Base-by-base conservation (phyloP, 2,329 filamentous ascomycete genomes). In the Calonectria crousiana region DNA sequence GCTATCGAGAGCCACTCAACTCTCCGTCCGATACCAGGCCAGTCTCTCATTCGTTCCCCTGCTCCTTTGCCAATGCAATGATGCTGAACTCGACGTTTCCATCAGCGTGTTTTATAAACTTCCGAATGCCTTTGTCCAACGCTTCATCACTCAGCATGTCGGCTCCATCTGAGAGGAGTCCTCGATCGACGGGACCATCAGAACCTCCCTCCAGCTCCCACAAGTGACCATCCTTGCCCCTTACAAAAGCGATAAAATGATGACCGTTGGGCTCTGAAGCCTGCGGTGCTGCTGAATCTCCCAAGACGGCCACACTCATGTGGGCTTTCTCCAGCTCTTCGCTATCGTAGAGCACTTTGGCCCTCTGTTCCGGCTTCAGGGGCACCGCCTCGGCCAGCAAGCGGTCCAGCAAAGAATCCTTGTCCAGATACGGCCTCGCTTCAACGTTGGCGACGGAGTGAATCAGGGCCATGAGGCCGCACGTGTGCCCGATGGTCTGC, bases 181-280 rank as follows among this genome's bases (percentile, higher is more conserved):
- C 92, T 18, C 94, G 88, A 77, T 95, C 91, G 58, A 96, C 84
- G 0, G 95, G 95, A 0, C 95, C 95, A 79, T 93, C 93, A 64
- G 93, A 88, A 28, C 89, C 84, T 1, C 95, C 95, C 84, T 97
- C 95, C 80, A 97, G 84, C 86, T 97, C 95, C 92, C 94, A 97
- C 52, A 97, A 82, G 70, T 87, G 87, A 9, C 90, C 89, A 69
- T 93, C 90, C 78, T 90, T 88, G 4, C 86, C 87, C 84, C 93
- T 95, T 64, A 96, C 92, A 82, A 96, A 97, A 52, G 93, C 94
- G 49, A 97, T 93, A 80, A 95, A 97, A 83, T 97, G 95, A 76
- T 95, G 87, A 56, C 94, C 93, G 1, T 92, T 87, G 36, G 88
- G 87, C 60, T 90, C 91, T 16, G 92, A 89, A 14, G 92, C 91